A percentile compares a stretch with the other conserved stretches of the same genome.
Conservation (phyloP, 2,329 filamentous ascomycete genomes). For the Cadophora sp. region DNA sequence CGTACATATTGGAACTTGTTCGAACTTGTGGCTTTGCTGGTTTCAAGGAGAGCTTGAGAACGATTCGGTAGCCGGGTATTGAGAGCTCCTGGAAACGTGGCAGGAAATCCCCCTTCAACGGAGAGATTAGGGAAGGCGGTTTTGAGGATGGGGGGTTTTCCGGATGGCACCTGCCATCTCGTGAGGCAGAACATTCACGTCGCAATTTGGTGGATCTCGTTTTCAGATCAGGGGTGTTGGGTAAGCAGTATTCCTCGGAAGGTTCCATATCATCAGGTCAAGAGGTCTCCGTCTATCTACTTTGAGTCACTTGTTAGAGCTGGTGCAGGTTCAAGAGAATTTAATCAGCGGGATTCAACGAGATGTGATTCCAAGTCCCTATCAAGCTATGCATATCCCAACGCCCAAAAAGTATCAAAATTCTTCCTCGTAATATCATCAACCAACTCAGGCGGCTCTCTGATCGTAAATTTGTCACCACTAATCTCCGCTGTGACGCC, state of each 20-base stretch:
- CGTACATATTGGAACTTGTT: not conserved
- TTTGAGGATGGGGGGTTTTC: not conserved
- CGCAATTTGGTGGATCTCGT: not conserved
- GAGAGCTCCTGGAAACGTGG: not conserved
- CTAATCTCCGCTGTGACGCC: conserved; percentile 59
- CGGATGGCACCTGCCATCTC: not conserved
- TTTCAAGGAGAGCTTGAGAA: not conserved
- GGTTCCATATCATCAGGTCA: not conserved
- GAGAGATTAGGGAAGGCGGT: not conserved
- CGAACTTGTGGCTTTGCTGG: not conserved
- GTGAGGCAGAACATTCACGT: not conserved
- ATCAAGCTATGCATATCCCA: conserved; percentile 52
- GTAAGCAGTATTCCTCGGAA: too few species aligned
- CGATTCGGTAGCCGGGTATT: not conserved
- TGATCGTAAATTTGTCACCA: conserved; percentile 55
- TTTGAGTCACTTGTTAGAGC: too few species aligned
- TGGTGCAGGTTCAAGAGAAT: too few species aligned
- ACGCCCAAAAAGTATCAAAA: conserved; percentile 53
- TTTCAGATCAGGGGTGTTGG: not conserved
- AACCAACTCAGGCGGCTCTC: conserved; percentile 52
- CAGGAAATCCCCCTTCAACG: not conserved
- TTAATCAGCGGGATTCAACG: too few species aligned
- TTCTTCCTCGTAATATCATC: conserved; percentile 56
- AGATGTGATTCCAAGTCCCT: not conserved
- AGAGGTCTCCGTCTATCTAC: not conserved